Evolutionary conservation across 2,329 filamentous ascomycete species (phyloP).

Genomic region (Colletotrichum spaethianum): DNA sequence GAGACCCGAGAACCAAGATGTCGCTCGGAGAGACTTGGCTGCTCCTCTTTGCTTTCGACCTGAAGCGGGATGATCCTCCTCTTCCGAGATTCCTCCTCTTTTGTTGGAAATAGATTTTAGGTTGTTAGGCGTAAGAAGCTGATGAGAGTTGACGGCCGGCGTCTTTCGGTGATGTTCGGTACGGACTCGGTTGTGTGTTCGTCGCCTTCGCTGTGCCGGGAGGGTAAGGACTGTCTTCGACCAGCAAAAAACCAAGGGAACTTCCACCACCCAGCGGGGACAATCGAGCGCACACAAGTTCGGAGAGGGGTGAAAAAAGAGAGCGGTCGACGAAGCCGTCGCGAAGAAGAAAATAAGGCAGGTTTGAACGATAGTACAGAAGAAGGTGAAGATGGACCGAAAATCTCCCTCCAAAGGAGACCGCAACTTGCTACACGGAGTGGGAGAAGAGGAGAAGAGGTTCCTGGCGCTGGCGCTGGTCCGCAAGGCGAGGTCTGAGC

Average conservation of each 20-base stretch:
- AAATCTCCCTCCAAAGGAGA: slow-evolving; percentile 20
- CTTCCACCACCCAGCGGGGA: slow-evolving; percentile 40
- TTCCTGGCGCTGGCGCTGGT: not conserved
- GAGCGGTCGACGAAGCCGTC: slow-evolving; percentile 37
- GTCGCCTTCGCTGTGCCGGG: slow-evolving; percentile 28
- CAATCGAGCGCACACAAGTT: slow-evolving; percentile 27
- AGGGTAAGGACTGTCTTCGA: slow-evolving; percentile 42
- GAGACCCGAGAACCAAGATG: slow-evolving; percentile 36
- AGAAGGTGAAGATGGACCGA: slow-evolving; percentile 33
- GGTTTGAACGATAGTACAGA: slow-evolving; percentile 38
- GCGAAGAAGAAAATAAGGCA: slow-evolving; percentile 25
- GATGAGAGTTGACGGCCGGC: slow-evolving; percentile 53
- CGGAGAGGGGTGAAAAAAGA: slow-evolving; percentile 26
- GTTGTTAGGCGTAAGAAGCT: slow-evolving; percentile 18
- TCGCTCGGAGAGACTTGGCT: slow-evolving; percentile 43
- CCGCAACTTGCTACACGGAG: slow-evolving; percentile 13
- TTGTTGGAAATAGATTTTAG: slow-evolving; percentile 19
- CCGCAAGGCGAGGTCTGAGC: slow-evolving; percentile 16
- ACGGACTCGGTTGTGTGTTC: slow-evolving; percentile 11
- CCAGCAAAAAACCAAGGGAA: slow-evolving; percentile 38
- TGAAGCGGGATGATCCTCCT: slow-evolving; percentile 19
- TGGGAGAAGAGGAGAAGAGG: slow-evolving; percentile 9
- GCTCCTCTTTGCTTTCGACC: slow-evolving; percentile 31
- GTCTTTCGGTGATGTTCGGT: slow-evolving; percentile 45
- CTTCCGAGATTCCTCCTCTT: slow-evolving; percentile 9